These are phyloP conservation scores for Moesziomyces antarcticus DNA, from an alignment of 1,284 basidiomycete genomes.

Conservation along the genomic window DNA sequence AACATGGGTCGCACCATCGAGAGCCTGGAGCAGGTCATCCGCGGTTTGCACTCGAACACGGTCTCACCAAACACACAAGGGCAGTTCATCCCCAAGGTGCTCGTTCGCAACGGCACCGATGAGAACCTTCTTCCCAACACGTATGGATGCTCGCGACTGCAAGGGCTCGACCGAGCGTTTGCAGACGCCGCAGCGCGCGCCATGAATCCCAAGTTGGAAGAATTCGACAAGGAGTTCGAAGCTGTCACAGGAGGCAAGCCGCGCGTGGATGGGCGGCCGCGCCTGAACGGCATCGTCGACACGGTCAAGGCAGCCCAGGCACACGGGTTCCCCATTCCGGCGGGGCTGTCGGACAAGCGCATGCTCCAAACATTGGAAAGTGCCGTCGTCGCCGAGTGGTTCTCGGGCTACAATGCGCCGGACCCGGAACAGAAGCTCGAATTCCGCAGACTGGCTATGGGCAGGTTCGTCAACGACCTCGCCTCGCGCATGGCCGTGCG, in stretches of 20 bases:
- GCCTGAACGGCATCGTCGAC: slow-evolving; percentile 82
- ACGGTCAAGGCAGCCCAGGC: slow-evolving; percentile 74
- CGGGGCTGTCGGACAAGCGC: slow-evolving; percentile 30
- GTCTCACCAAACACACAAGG: slow-evolving; percentile 17
- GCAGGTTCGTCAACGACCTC: slow-evolving; percentile 76
- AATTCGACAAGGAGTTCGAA: slow-evolving; percentile 75
- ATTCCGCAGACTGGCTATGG: slow-evolving; percentile 81
- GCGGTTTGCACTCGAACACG: slow-evolving; percentile 70
- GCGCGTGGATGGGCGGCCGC: slow-evolving; percentile 79
- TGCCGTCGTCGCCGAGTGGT: slow-evolving; percentile 83
- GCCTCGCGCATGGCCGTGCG: slow-evolving; percentile 72
- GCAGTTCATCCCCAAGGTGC: slow-evolving; percentile 45
- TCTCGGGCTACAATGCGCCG: slow-evolving; percentile 72
- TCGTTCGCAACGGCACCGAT: slow-evolving; percentile 70
- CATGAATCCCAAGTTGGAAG: slow-evolving; percentile 76
- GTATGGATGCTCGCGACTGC: slow-evolving; percentile 75
- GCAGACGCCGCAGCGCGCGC: slow-evolving; percentile 70
- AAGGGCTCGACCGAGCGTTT: slow-evolving; percentile 47
- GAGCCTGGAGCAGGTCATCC: slow-evolving; percentile 78
- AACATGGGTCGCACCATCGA: slow-evolving; percentile 82
- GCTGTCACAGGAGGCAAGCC: slow-evolving; percentile 79
- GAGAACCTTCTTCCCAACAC: slow-evolving; percentile 81
- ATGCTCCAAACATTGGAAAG: slow-evolving; percentile 72
- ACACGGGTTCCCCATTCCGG: slow-evolving; percentile 72
- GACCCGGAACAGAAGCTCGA: slow-evolving; percentile 71